Evolutionary conservation across 495 filamentous ascomycete species (phyloP), one percentile per base, ranked within the genome.

Genomic region (Penicillium maclennaniae): DNA sequence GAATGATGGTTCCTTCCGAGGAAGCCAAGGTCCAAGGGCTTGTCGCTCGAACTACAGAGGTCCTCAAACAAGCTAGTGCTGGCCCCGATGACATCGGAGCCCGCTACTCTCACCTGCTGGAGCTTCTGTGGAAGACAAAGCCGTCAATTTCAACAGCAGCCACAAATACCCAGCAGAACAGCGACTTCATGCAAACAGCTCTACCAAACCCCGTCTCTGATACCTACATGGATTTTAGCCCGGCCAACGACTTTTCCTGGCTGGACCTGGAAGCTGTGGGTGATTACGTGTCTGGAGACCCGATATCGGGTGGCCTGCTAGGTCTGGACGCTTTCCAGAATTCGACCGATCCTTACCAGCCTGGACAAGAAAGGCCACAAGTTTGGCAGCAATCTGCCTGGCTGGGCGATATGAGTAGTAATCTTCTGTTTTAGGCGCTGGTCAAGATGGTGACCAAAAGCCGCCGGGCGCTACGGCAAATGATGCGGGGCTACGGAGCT

Each of bases 231-330:
- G 67, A 78, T 44, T 75, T 72, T 50, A 77, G 77, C 36, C 76
- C 73, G 7, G 74, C 74, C 2, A 76, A 80, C 37, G 79, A 83
- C 44, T 83, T 83, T 61, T 79, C 78, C 1, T 83, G 79, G 79
- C 69, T 80, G 5, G 78, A 83, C 63, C 63, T 83, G 25, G 72
- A 78, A 55, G 79, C 79, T 15, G 79, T 83, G 16, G 79, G 79
- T 0, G 78, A 83, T 40, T 83, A 77, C 60, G 79, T 77, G 28
- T 76, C 74, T 5, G 74, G 74, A 4, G 74, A 77, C 43, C 71
- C 67, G 36, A 70, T 73, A 14, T 58, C 71, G 0, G 68, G 68
- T 21, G 70, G 69, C 15, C 48, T 72, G 19, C 49, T 75, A 43
- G 69, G 68, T 7, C 55, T 72, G n/a, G 72, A 74, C 52, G 50